Evolutionary conservation across 1,139 yeast species (phyloP).

Genomic region (Lodderomyces theae): DNA sequence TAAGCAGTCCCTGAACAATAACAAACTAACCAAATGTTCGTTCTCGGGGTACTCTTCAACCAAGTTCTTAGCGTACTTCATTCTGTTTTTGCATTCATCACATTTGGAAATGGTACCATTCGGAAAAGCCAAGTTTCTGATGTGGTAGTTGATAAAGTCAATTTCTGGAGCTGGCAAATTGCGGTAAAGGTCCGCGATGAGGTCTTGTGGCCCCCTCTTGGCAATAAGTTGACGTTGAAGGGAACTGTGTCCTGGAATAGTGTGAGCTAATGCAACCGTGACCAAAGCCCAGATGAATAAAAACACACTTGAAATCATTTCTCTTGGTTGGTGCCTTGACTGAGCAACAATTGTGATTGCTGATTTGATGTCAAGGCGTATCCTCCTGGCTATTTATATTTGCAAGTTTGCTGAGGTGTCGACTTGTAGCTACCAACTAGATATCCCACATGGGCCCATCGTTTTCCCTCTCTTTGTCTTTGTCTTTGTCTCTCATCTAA

Average conservation of each 20-base stretch:
- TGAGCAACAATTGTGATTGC: no score
- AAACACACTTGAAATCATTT: background rate
- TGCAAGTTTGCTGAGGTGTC: background rate
- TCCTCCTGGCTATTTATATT: no score
- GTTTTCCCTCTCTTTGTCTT: no score
- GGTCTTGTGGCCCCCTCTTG: constrained; percentile 17
- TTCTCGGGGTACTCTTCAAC: constrained; percentile 31
- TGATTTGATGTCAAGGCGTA: no score
- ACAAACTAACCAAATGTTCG: constrained; percentile 33
- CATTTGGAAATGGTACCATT: constrained; percentile 28
- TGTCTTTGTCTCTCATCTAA: no score
- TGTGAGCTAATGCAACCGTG: constrained; percentile 14
- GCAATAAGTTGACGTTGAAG: constrained; percentile 19
- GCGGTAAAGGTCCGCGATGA: constrained; percentile 24
- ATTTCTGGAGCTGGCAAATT: constrained; percentile 26
- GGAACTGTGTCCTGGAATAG: constrained; percentile 19
- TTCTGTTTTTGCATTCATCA: constrained; percentile 35
- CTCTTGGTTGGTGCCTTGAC: no score
- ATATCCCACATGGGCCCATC: no score
- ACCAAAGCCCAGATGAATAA: constrained; percentile 7
- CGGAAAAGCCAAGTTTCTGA: constrained; percentile 21
- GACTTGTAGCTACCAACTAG: background rate
- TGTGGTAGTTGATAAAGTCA: constrained; percentile 30
- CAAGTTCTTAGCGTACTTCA: constrained; percentile 28
- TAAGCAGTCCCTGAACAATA: constrained; percentile 37